These are phyloP conservation scores for Hura crepitans DNA, from an alignment of 441 rosid genomes.

Conservation along the genomic window DNA sequence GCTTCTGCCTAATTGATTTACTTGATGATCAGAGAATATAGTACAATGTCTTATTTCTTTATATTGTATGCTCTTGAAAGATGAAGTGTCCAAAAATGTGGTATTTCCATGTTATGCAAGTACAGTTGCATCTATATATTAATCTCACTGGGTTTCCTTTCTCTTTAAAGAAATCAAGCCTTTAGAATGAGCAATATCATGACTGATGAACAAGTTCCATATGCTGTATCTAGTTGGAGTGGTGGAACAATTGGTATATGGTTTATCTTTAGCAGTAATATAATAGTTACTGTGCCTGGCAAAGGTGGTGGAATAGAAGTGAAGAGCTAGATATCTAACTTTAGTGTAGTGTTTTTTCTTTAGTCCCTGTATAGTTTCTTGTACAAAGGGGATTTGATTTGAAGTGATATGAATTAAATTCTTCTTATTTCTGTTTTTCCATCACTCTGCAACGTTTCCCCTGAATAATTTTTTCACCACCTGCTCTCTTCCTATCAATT, in stretches of 20 bases:
- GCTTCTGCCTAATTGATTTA: too few relatives aligned
- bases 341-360: too few relatives aligned
- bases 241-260: not conserved
- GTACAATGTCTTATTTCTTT: too few relatives aligned
- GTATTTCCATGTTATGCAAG: too few relatives aligned
- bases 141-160: too few relatives aligned
- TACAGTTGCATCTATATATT: too few relatives aligned
- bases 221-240: not conserved
- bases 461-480: not conserved
- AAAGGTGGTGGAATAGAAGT: not conserved
- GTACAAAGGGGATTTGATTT: not conserved
- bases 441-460: not conserved
- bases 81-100: not conserved
- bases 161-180: too few relatives aligned
- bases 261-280: not conserved
- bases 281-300: not conserved
- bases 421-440: not conserved
- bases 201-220: not conserved
- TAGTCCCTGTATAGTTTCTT: not conserved
- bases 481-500: not conserved
- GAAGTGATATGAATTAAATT: not conserved
- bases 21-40: too few relatives aligned
- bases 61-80: not conserved
- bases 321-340: not conserved
- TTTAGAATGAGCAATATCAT: too few relatives aligned